A percentile compares a stretch with the other conserved stretches of the same genome.
Conservation (phyloP, 2,329 filamentous ascomycete genomes). For the Diaporthe vexans region DNA sequence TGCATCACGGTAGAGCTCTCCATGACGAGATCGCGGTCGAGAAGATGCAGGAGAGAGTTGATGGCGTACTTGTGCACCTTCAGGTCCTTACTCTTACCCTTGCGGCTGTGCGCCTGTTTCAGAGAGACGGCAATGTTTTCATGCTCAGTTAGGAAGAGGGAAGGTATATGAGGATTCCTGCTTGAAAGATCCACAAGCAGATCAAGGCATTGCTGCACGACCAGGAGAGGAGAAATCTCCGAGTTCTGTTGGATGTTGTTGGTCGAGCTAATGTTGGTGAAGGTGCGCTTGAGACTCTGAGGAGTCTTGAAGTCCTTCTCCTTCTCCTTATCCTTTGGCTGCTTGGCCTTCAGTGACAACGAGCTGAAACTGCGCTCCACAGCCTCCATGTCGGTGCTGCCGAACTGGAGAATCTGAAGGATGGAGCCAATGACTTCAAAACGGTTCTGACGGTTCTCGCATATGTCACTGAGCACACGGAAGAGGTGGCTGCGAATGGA, state of each 20-base stretch:
- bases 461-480: slow-evolving; percentile 90
- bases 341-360: slow-evolving; percentile 90
- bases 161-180: slow-evolving; percentile 88
- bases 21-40: slow-evolving; percentile 95
- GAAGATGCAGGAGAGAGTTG: slow-evolving; percentile 87
- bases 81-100: slow-evolving; percentile 89
- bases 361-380: slow-evolving; percentile 97
- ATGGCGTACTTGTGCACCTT: slow-evolving; percentile 90
- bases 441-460: slow-evolving; percentile 95
- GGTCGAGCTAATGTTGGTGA: slow-evolving; percentile 69
- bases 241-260: slow-evolving; percentile 73
- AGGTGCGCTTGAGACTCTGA: slow-evolving; percentile 81
- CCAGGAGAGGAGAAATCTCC: slow-evolving; percentile 92
- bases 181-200: slow-evolving; percentile 86
- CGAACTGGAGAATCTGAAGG: slow-evolving; percentile 94
- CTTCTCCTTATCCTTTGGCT: slow-evolving; percentile 76
- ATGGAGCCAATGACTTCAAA: slow-evolving; percentile 94
- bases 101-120: slow-evolving; percentile 82
- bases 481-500: slow-evolving; percentile 88
- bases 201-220: slow-evolving; percentile 94
- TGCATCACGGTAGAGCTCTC: slow-evolving; percentile 99
- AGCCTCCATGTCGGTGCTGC: slow-evolving; percentile 91
- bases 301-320: slow-evolving; percentile 79
- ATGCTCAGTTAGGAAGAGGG: slow-evolving; percentile 95
- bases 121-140: slow-evolving; percentile 80